Base-by-base conservation (phyloP, 305 asterid species). In the Fraxinus sp. region DNA sequence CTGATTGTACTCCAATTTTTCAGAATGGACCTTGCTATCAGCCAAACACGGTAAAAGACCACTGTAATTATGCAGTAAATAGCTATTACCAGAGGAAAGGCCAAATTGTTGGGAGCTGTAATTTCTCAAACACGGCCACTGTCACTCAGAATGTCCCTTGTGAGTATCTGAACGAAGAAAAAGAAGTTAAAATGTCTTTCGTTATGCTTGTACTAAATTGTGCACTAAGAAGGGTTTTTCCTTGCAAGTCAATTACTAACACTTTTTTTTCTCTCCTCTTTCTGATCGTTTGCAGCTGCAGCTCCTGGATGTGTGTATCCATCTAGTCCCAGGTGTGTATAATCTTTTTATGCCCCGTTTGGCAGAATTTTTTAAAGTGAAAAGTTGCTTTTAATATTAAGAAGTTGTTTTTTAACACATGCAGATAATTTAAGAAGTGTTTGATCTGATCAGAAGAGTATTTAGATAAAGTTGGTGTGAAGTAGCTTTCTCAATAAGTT, bases 31-130 rank as follows among this genome's bases (percentile, higher is more conserved):
- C 89, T 28, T 94, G 98, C 66, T 94, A 0, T 36, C 91, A 88
- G 87, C 98, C 98, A 6, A 94, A 92, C 68, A 86, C 93, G 11
- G 92, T 92, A 0, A 89, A 57, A 76, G 95, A 90, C 81, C 98
- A 94, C 88, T 94, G 98, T 66, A 90, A 81, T 82, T 94, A 93
- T 88, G 98, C 98, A 59, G 98, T 94, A 2, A 94, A 94, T 77
- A 94, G 97, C 82, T 94, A 88, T 39, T 94, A 89, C 81, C 98
- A 94, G 92, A 91, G 70, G 78, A 91, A 82, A 84, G 88, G 80
- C 22, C 93, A 87, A 81, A 66, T 55, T 18, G 0, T 57, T 26
- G 92, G 92, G 22, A 87, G 91, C 88, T 94, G 98, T 87, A 94
- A 92, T 83, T 94, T 94, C 76, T 39, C 77, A 10, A 89, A 90